These are phyloP conservation scores for Colletotrichum lupini DNA, from an alignment of 2,329 filamentous ascomycete genomes.

Conservation along the genomic window DNA sequence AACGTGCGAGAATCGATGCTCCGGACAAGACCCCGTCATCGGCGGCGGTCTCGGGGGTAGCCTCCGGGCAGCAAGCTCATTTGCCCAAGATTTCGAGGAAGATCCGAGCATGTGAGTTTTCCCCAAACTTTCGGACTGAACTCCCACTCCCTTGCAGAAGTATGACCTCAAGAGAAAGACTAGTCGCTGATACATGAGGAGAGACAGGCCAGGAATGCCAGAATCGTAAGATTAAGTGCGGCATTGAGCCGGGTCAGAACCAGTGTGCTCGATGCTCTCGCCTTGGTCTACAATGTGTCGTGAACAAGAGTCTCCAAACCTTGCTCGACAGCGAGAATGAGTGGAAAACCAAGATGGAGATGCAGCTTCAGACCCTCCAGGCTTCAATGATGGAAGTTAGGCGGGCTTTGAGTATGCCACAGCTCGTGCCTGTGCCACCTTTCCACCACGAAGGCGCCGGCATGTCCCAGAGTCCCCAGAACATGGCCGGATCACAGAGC, in stretches of 20 bases:
- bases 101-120: constrained; percentile 45
- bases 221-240: constrained; percentile 66
- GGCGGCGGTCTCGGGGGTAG: constrained; percentile 1
- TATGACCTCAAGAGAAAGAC: not conserved
- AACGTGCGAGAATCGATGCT: constrained; percentile 32
- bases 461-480: constrained; percentile 32
- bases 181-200: constrained; percentile 4
- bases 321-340: constrained; percentile 64
- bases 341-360: constrained; percentile 49
- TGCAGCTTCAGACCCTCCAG: constrained; percentile 41
- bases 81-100: constrained; percentile 45
- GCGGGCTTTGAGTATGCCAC: constrained; percentile 37
- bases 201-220: constrained; percentile 56
- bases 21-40: constrained; percentile 34
- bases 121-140: not conserved
- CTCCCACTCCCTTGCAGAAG: not conserved
- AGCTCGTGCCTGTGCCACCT: constrained; percentile 5
- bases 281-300: constrained; percentile 61
- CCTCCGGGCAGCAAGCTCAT: constrained; percentile 23
- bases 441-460: constrained; percentile 13
- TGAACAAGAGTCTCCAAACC: constrained; percentile 67
- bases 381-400: constrained; percentile 42
- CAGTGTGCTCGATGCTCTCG: constrained; percentile 61
- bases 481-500: constrained; percentile 29
- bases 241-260: constrained; percentile 55